Evolutionary conservation across 2,329 filamentous ascomycete species (phyloP).

Genomic region (Aspergillus sojae): DNA sequence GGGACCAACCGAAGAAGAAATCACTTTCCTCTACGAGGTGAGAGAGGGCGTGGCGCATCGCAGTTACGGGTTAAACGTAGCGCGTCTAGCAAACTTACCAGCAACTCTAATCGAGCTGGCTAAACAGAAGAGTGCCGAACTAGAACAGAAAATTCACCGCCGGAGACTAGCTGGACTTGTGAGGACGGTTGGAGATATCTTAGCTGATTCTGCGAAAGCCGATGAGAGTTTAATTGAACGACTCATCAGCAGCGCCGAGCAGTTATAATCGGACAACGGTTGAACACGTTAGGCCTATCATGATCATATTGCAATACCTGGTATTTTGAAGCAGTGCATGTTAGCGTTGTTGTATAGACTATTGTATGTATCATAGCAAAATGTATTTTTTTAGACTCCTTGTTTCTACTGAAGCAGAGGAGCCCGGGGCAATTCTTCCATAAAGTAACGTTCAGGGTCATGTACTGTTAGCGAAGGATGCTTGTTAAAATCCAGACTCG

Average conservation of each 20-base stretch:
- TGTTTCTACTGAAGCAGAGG: neutral
- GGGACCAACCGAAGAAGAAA: slow-evolving; percentile 61
- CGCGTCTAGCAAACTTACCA: slow-evolving; percentile 79
- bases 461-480: neutral
- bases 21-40: slow-evolving; percentile 94
- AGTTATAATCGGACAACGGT: slow-evolving; percentile 27
- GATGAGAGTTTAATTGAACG: slow-evolving; percentile 32
- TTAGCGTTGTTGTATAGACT: neutral
- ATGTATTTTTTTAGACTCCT: neutral
- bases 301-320: neutral
- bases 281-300: neutral
- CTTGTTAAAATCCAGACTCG: neutral
- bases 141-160: slow-evolving; percentile 73
- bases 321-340: neutral
- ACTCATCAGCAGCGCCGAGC: slow-evolving; percentile 35
- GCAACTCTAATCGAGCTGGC: slow-evolving; percentile 76
- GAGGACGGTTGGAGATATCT: slow-evolving; percentile 32
- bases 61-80: slow-evolving; percentile 93
- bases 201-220: slow-evolving; percentile 17
- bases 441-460: neutral
- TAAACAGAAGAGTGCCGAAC: slow-evolving; percentile 72
- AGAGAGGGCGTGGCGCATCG: slow-evolving; percentile 88
- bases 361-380: neutral
- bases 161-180: slow-evolving; percentile 57
- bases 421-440: neutral